A percentile compares a stretch with the other conserved stretches of the same genome.
phyloP scores from a whole-genome alignment of 2,329 filamentous ascomycete species.

The Hymenoscyphus salicellus region DNA sequence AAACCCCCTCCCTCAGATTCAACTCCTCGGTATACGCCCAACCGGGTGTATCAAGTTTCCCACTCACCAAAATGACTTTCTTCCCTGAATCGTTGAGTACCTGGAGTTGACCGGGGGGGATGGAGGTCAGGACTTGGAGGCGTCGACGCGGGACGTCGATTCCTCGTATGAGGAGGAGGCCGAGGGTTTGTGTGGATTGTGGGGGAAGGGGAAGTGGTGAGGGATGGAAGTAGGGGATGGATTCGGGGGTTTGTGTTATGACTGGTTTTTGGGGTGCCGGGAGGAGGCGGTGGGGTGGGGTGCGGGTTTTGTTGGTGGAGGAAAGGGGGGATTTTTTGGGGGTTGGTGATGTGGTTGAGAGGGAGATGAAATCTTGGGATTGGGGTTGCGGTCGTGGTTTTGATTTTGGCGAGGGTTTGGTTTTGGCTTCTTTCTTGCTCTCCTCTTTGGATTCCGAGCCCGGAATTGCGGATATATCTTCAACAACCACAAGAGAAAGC shows the following conservation, averaged over 20 bases:
- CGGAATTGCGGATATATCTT: constrained; percentile 51
- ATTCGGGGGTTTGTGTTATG: constrained; percentile 37
- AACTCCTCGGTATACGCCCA: constrained; percentile 69
- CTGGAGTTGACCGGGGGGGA: constrained; percentile 42
- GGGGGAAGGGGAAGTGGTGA: constrained; percentile 58
- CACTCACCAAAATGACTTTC: constrained; percentile 61
- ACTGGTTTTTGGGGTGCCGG: constrained; percentile 12
- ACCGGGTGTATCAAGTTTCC: constrained; percentile 64
- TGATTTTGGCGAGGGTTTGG: background rate
- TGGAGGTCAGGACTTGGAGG: constrained; percentile 66
- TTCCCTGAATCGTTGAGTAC: constrained; percentile 42
- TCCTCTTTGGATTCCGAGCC: constrained; percentile 23
- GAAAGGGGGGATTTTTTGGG: background rate
- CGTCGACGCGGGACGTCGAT: constrained; percentile 54
- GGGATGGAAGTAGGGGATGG: constrained; percentile 61
- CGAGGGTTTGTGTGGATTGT: constrained; percentile 55
- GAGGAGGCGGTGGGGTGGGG: constrained; percentile 9
- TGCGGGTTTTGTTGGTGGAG: background rate
- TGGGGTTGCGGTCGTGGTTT: background rate
- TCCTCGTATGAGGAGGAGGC: constrained; percentile 66
- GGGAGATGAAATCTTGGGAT: background rate
- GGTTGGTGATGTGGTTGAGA: background rate
- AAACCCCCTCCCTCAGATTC: constrained; percentile 36
- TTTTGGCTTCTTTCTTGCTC: background rate
- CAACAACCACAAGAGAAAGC: constrained; percentile 61